Conservation (phyloP, 805 yeast genomes). For the Pichia cabralensis region DNA sequence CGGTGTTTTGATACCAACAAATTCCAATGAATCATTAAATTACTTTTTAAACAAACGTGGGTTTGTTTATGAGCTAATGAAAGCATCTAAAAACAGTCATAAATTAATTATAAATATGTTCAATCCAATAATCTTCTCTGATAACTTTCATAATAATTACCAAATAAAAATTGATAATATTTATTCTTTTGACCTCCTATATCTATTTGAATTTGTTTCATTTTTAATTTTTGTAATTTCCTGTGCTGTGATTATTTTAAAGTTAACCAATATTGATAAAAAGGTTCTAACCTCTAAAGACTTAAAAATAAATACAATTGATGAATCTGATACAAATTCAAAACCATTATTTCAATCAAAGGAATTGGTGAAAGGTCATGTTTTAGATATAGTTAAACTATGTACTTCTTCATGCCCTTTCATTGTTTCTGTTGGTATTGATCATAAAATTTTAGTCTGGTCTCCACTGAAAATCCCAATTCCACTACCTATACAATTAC, state of each 20-base stretch:
- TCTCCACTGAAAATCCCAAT: slow-evolving; percentile 46
- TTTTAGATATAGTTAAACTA: slow-evolving; percentile 52
- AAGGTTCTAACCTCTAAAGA: slow-evolving; percentile 10
- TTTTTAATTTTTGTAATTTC: slow-evolving; percentile 43
- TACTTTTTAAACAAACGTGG: slow-evolving; percentile 22
- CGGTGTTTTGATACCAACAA: background rate
- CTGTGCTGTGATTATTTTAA: slow-evolving; percentile 35
- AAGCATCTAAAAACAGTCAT: background rate
- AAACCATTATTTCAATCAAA: slow-evolving; percentile 22
- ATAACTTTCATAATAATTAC: slow-evolving; percentile 5
- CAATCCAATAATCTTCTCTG: slow-evolving; percentile 1
- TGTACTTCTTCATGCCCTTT: slow-evolving; percentile 56
- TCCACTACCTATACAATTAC: slow-evolving; percentile 36
- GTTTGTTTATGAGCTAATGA: slow-evolving; percentile 21
- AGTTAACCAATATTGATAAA: slow-evolving; percentile 26
- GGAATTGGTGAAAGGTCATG: slow-evolving; percentile 41
- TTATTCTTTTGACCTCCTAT: slow-evolving; percentile 38
- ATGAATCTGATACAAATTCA: too few relatives aligned
- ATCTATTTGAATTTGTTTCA: slow-evolving; percentile 45
- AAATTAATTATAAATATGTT: background rate
- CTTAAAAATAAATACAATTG: too few relatives aligned
- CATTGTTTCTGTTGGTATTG: slow-evolving; percentile 62
- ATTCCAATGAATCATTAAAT: slow-evolving; percentile 6
- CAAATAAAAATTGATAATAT: background rate
- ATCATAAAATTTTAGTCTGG: slow-evolving; percentile 66